Evolutionary conservation across 2,329 filamentous ascomycete genomes (phyloP).

Genomic region (Mollisiaceae sp.): DNA sequence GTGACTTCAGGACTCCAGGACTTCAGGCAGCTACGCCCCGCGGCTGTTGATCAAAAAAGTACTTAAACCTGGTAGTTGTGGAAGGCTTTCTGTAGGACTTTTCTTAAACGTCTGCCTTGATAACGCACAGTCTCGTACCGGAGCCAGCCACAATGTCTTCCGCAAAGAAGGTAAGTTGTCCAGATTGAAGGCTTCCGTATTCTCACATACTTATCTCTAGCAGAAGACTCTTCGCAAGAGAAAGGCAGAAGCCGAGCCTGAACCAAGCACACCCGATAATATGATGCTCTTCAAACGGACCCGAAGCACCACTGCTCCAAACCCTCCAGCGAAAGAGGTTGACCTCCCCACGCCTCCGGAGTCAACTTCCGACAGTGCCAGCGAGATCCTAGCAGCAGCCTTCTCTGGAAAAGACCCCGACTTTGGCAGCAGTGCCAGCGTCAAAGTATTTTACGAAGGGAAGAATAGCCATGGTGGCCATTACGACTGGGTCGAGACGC

Average conservation of each 20-base stretch:
- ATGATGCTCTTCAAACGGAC: constrained; percentile 13
- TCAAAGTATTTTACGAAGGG: constrained; percentile 32
- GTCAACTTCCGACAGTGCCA: not conserved
- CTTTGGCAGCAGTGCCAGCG: constrained; percentile 23
- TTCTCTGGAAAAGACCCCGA: constrained; percentile 24
- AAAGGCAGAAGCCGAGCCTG: constrained; percentile 15
- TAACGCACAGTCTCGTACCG: not conserved
- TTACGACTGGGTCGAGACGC: constrained; percentile 31
- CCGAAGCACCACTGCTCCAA: not conserved
- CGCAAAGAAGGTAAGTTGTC: constrained; percentile 1
- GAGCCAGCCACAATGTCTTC: constrained; percentile 1
- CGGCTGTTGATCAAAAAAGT: not conserved
- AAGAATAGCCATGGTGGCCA: constrained; percentile 19
- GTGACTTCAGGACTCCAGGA: constrained; percentile 4
- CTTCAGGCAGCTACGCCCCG: constrained; percentile 2
- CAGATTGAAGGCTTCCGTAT: not conserved
- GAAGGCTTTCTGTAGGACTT: constrained; percentile 13
- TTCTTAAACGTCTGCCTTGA: constrained; percentile 4
- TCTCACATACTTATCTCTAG: not conserved
- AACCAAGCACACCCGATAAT: constrained; percentile 5
- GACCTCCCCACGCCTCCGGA: constrained; percentile 15
- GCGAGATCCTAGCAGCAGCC: not conserved
- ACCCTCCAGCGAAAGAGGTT: constrained; percentile 12
- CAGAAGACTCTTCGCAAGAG: constrained; percentile 15
- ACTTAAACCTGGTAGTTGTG: not conserved